Base-by-base conservation (phyloP, 169 alveolate genomes). In the Amoebophrya sp. region DNA sequence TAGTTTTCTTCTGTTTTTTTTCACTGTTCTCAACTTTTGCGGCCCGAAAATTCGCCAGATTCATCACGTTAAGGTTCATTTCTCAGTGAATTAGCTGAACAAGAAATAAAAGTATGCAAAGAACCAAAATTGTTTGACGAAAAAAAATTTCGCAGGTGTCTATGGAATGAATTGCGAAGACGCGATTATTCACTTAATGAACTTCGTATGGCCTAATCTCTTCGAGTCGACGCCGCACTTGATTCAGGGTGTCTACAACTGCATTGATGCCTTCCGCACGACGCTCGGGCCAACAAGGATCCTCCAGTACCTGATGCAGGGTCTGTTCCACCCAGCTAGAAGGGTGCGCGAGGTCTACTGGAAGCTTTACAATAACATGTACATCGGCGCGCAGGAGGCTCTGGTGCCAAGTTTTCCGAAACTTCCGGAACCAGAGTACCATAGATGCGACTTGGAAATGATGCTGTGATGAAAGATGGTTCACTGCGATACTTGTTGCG, bases 271-370 rank as follows among this genome's bases (percentile, higher is more conserved):
- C 23, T 96, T 98, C 93, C 96, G 99, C 93, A 98, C 98, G 41
- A 97, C 99, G 14, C 95, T 99, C 40, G 99, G 99, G 0, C 99
- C 99, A 0, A 99, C 99, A 66, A 97, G 97, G 54, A 96, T 99
- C 23, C 95, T 99, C 93, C 96, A 97, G 89, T 99, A 99, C 94
- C 92, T 98, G 41, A 94, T 98, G 53, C 99, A 98, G 94, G 99
- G 99, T 3, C 95, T 99, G 88, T 99, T 98, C 96, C 99, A 99
- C 95, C 99, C 99, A n/a, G 99, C 99, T 25, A 97, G 99, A 91
- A 98, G 99, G 96, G 99, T 98, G 90, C 95, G 95, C 32, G 90
- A 89, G 1, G 97, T 98, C 23, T 99, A 99, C 95, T 99, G 99
- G 99, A 98, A 99, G 40, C 96, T 99, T 90, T 99, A 98, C 96